Conservation (phyloP, 2,329 filamentous ascomycete genomes). For the Cladophialophora yegresii region DNA sequence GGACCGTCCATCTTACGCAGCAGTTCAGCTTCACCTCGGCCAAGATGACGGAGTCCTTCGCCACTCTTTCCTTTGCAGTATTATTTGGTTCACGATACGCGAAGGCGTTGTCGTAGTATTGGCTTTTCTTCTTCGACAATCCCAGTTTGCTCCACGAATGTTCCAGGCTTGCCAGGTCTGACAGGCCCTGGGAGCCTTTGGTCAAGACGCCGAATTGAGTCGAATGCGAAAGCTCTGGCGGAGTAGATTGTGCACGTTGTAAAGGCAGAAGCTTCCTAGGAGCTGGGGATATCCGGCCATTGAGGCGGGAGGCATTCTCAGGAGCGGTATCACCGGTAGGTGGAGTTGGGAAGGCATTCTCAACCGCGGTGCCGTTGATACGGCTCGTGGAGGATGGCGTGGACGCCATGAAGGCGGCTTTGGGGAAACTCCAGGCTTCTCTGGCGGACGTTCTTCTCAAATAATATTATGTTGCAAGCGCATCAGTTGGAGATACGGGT, state of each 20-base stretch:
- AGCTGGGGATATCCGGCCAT: constrained; percentile 27
- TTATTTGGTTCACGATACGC: constrained; percentile 42
- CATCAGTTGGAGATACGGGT: constrained; percentile 12
- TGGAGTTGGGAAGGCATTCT: constrained; percentile 37
- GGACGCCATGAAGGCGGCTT: constrained; percentile 14
- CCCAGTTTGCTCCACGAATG: constrained; percentile 33
- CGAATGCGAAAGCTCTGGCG: constrained; percentile 33
- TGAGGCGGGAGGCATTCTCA: constrained; percentile 21
- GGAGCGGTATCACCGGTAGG: constrained; percentile 16
- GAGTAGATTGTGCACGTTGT: constrained; percentile 33
- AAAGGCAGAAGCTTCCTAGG: constrained; percentile 21
- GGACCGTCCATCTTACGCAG: constrained; percentile 52
- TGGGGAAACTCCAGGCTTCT: neutral
- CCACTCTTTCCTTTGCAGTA: constrained; percentile 51
- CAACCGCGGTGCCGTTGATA: constrained; percentile 29
- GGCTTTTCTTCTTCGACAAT: constrained; percentile 41
- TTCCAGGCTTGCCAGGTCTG: constrained; percentile 31
- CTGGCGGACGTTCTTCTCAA: neutral
- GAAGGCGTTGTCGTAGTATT: constrained; percentile 48
- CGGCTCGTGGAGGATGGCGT: constrained; percentile 29
- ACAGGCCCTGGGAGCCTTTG: constrained; percentile 24
- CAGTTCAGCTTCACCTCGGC: constrained; percentile 67
- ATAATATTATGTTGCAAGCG: neutral
- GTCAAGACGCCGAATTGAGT: constrained; percentile 29
- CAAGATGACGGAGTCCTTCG: constrained; percentile 60